phyloP scores from a whole-genome alignment of 495 filamentous ascomycete species.

The Podospora didyma region DNA sequence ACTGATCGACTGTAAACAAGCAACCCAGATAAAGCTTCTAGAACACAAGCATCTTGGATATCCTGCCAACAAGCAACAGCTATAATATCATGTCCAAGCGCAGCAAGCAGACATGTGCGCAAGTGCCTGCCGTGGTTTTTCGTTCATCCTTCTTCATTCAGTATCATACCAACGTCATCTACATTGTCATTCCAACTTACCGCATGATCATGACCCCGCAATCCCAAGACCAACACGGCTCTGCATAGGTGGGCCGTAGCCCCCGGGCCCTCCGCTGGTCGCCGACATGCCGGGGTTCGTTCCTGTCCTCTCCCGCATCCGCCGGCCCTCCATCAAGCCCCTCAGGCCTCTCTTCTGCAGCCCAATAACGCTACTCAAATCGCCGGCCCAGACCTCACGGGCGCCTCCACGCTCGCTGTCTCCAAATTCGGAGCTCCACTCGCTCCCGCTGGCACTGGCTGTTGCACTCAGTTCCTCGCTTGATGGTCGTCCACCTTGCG shows the following conservation, averaged over 20 bases:
- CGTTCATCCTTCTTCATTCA: neutral
- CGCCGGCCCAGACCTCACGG: slow-evolving; percentile 72
- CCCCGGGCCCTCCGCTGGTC: neutral
- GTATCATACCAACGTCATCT: neutral
- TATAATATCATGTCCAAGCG: no score
- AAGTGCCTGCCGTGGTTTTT: neutral
- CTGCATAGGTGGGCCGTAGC: slow-evolving; percentile 5
- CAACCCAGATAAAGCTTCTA: no score
- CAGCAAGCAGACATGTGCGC: no score
- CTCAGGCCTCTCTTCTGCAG: slow-evolving; percentile 89
- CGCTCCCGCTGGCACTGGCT: slow-evolving; percentile 43
- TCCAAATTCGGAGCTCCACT: slow-evolving; percentile 45
- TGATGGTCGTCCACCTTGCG: slow-evolving; percentile 25
- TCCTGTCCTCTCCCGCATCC: slow-evolving; percentile 66
- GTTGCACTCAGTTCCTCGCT: slow-evolving; percentile 49
- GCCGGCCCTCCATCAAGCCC: slow-evolving; percentile 90
- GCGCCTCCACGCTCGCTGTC: slow-evolving; percentile 28
- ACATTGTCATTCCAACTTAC: no score
- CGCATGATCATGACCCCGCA: slow-evolving; percentile 11
- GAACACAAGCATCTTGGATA: no score
- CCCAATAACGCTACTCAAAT: slow-evolving; percentile 90
- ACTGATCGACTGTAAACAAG: no score
- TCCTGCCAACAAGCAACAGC: no score
- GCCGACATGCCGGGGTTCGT: slow-evolving; percentile 17
- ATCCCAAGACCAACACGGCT: slow-evolving; percentile 21